Base-by-base conservation (phyloP, 2,329 filamentous ascomycete species). In the Penicillium polonicum region DNA sequence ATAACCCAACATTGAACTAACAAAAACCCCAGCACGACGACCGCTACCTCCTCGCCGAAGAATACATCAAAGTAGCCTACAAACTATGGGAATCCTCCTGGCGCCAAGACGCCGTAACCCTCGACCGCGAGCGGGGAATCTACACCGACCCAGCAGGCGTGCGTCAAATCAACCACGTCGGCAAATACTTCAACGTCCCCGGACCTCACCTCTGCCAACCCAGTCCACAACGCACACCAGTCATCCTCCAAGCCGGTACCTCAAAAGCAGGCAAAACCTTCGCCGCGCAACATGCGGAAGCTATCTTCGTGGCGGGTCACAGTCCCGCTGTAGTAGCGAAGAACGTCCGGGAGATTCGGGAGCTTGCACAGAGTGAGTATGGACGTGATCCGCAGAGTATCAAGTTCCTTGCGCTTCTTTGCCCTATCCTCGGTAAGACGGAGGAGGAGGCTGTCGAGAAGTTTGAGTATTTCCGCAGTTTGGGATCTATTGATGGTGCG, bases 161-260 rank as follows among this genome's bases (percentile, higher is more conserved):
- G 1, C 79, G 88, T 6, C 74, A 84, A 59, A 90, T 90, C 70
- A 80, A 89, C 70, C 88, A 90, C 69, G 67, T 79, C 0, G 87
- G 86, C 4, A 85, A 85, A 67, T 85, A 84, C 71, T 89, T 85
- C 74, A 78, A 72, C 0, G 84, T 89, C 0, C 84, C 85, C 0
- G 86, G 87, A 0, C 86, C 86, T 25, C 85, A 89, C 61, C 81
- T 89, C 62, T 85, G 83, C 55, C 82, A 88, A 51, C 87, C 87
- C 0, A 82, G 82, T 48, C 87, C 86, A 0, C 88, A 91, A 65
- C 77, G 88, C 3, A 89, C 87, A 1, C 88, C 88, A 0, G 77
- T 90, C 2, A 80, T 90, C 5, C 78, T 90, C 4, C 88, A 91
- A 70, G 88, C 88, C 0, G 88, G 88, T 0, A 88, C 87, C 0